Conservation (phyloP, 2,329 filamentous ascomycete genomes). For the Venturia carpophila region DNA sequence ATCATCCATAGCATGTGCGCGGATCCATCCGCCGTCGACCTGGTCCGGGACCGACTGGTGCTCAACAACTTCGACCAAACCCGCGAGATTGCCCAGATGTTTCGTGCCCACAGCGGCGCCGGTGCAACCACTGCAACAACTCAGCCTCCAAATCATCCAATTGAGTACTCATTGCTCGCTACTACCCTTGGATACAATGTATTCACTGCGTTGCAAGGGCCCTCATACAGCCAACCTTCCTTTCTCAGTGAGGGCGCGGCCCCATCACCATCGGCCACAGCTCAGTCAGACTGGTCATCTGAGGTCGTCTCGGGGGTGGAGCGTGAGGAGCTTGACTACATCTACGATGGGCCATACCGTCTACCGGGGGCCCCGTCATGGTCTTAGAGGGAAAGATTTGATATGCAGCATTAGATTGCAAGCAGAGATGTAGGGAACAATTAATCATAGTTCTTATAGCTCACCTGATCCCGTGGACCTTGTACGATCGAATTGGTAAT, state of each 20-base stretch:
- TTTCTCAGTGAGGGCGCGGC: background rate
- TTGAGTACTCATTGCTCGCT: background rate
- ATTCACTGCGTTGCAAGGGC: background rate
- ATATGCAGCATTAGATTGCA: background rate
- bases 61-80: background rate
- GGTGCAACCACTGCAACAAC: background rate
- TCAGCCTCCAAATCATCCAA: background rate
- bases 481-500: background rate
- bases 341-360: background rate
- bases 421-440: background rate
- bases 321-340: background rate
- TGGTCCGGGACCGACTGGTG: background rate
- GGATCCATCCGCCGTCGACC: background rate
- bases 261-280: slow-evolving; percentile 4
- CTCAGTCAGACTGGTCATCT: background rate
- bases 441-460: background rate
- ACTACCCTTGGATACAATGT: background rate
- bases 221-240: background rate
- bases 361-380: background rate
- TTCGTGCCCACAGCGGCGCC: background rate
- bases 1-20: slow-evolving; percentile 9
- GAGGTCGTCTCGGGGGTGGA: background rate
- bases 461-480: background rate
- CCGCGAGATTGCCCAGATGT: background rate
- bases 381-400: background rate